Percentiles rank a stretch among this genome's conserved stretches.
These are phyloP conservation scores for Ceratobasidium sp. DNA, from an alignment of 1,284 basidiomycete species.

Conservation along the genomic window DNA sequence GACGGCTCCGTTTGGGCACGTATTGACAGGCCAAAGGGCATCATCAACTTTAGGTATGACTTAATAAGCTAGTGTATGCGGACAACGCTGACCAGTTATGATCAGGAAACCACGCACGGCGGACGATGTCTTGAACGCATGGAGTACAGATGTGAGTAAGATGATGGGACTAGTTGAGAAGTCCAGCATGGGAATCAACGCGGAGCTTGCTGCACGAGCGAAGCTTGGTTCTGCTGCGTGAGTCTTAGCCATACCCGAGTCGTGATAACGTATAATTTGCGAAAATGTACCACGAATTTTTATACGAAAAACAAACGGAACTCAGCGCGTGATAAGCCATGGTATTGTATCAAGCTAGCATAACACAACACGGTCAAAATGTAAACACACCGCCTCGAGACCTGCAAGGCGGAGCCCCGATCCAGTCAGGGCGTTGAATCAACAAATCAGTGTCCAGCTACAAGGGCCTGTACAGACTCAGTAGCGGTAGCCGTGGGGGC, in stretches of 20 bases:
- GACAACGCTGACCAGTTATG: neutral
- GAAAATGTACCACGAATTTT: neutral
- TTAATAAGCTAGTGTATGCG: neutral
- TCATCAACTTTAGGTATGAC: conserved; percentile 79
- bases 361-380: neutral
- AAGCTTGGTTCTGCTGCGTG: conserved; percentile 53
- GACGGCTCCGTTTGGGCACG: conserved; percentile 93
- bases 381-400: neutral
- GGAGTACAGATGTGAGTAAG: conserved; percentile 95
- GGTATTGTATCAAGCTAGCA: neutral
- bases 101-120: conserved; percentile 68
- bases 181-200: conserved; percentile 91
- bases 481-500: neutral
- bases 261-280: neutral
- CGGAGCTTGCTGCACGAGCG: conserved; percentile 81
- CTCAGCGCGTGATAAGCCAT: neutral
- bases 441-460: neutral
- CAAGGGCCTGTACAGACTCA: neutral
- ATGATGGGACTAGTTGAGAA: conserved; percentile 83
- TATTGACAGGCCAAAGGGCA: conserved; percentile 90
- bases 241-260: neutral
- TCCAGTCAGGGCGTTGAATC: neutral
- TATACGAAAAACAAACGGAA: neutral
- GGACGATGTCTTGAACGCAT: conserved; percentile 94
- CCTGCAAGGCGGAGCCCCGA: conserved; percentile 13